Base-by-base conservation (phyloP, 208 protist species). In the Tritrichomonas musculus region DNA sequence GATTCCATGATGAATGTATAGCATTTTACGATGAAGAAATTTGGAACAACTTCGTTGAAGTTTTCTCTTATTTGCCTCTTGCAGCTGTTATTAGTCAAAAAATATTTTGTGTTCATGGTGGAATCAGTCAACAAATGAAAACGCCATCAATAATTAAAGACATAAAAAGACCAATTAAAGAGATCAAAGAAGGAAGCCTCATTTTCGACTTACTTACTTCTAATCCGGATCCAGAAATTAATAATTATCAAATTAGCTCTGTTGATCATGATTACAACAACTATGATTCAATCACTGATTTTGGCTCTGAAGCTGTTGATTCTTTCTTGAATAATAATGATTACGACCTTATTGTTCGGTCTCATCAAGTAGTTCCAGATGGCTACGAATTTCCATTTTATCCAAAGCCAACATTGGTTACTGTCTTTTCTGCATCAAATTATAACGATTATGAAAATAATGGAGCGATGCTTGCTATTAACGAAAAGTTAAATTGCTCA, bases 361-460 rank as follows among this genome's bases (percentile, higher is more conserved):
- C 97, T 14, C 98, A 99, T 95, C 98, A 99, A 95, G 98, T 98
- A 17, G 94, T 96, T 93, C 92, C 94, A 33, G 30, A 93, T 33
- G 95, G 95, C 75, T 97, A 41, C 57, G 47, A 88, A 39, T 88
- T 39, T 88, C 77, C 77, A 41, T 88, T 88, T 36, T 25, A 99
- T 94, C 98, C 98, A 11, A 97, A 99, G 92, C 95, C 98, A 44
- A 97, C 98, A 94, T 96, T 99, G 69, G 97, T 99, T 41, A 99
- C 99, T 0, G 95, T 99, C 17, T 99, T 99, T 95, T 98, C 97
- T 8, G 99, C 99, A 0, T 98, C 99, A 36, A 99, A 99, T 96
- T 99, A 99, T 36, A 33, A 33, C 8, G 14, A 27, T 5, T 57
- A 53, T 30, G 57, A 53, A 5, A 88, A 88, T 36, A 88, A 57